Evolutionary conservation across 1,139 yeast genomes (phyloP).

Genomic region (Suhomyces anneliseae): DNA sequence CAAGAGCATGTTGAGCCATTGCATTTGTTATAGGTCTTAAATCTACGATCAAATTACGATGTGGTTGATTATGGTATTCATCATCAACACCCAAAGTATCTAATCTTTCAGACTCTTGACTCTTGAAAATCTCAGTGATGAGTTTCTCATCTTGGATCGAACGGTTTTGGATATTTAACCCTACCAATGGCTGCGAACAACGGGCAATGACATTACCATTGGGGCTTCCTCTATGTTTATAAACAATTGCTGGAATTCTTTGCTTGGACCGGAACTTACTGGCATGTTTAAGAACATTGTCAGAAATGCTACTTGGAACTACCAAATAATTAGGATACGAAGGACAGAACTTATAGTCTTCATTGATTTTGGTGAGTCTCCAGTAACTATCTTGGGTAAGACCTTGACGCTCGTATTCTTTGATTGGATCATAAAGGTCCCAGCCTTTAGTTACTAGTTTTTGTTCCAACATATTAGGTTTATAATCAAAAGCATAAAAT

Average conservation of each 20-base stretch:
- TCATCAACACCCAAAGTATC: constrained; percentile 17
- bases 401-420: constrained; percentile 71
- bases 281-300: constrained; percentile 79
- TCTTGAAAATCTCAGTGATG: constrained; percentile 67
- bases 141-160: constrained; percentile 90
- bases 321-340: constrained; percentile 72
- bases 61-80: constrained; percentile 39
- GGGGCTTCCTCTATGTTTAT: constrained; percentile 56
- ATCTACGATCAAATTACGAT: constrained; percentile 78
- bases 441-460: constrained; percentile 65
- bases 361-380: constrained; percentile 70
- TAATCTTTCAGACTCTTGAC: constrained; percentile 37
- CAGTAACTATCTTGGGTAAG: constrained; percentile 48
- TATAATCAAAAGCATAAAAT: constrained; percentile 50
- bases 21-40: constrained; percentile 93
- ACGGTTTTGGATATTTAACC: constrained; percentile 75
- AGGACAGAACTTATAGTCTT: constrained; percentile 64
- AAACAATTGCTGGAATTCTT: constrained; percentile 80
- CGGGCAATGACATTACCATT: constrained; percentile 83
- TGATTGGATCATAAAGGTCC: constrained; percentile 61
- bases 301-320: constrained; percentile 76
- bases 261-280: constrained; percentile 82
- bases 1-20: constrained; percentile 93
- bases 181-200: constrained; percentile 92
- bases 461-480: constrained; percentile 58